Evolutionary conservation across 176 grass and related monocot species (phyloP), one percentile per base, ranked within the genome.

Genomic region (Phyllostachys edulis): DNA sequence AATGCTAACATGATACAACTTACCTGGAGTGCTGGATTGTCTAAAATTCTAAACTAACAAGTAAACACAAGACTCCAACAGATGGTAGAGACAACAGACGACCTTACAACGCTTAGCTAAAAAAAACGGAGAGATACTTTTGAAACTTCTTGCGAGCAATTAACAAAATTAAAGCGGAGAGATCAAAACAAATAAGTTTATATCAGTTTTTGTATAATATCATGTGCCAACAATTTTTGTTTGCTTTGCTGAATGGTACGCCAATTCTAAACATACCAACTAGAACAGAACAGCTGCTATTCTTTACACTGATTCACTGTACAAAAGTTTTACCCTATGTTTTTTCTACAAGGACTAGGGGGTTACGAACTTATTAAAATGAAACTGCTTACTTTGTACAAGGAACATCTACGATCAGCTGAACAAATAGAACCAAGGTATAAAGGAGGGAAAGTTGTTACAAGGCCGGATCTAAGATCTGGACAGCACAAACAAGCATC

Each of bases 391-490:
- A 23, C 66, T 78, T 78, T 88, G 73, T 78, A 88, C 73, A 83
- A 21, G 23, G 17, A 65, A 71, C 44, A 78, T 64, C 73, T 83
- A 84, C 4, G 12, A 77, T 83, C 56, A 84, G 80, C 73, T 78
- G 66, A 88, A 88, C 73, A 71, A 77, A 83, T 77, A 76, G 42
- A 88, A 77, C 41, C 27, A 82, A 63, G 73, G 20, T 77, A 85
- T 61, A 71, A 40, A 73, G 41, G 54, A 24, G 32, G 17, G 45
- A 44, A 71, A 63, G 20, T 38, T 6, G 15, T 82, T 63, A 76
- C 65, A 70, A 23, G 52, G 56, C 52, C 6, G 4, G 72, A 81
- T 60, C 46, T 75, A 81, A 52, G 62, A 87, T 68, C 70, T 46
- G 78, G 74, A 61, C 45, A 40, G 76, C 77, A 67, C 34, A 60